Base-by-base conservation (phyloP, 345 rosid genomes). In the Brassica carinata region DNA sequence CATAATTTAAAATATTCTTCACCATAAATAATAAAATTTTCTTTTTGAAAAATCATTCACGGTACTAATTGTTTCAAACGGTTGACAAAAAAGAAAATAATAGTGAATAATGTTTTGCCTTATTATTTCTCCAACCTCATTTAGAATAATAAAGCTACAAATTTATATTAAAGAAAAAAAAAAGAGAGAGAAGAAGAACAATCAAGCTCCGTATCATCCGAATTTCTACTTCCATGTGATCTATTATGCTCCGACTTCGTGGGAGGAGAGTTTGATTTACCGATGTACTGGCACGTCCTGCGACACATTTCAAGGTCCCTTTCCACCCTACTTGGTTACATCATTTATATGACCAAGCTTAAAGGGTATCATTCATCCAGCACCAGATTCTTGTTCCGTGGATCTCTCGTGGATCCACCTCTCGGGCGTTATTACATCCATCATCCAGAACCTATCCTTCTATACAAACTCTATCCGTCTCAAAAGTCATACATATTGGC, bases 241-340 rank as follows among this genome's bases (percentile, higher is more conserved):
- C 79, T 73, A 33, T 82, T 75, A 31, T 43, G 79, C 40, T 73
- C 82, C 26, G 79, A 64, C 23, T 68, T 73, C 2, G 36, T 15
- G 0, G 79, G 85, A 64, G 80, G 72, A 57, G 77, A 74, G 79
- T 71, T 79, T 71, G 83, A 83, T 79, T 67, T 83, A 66, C 34
- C 73, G 53, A 83, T 83, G 82, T 71, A 79, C 73, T 79, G 79
- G 75, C 85, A 83, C 40, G 85, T 83, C 80, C 85, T 83, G 83
- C 26, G 73, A 77, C 65, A 72, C 31, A 72, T 66, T 66, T 69
- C 76, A 63, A 64, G 40, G 2, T 29, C 38, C 38, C 38, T 34
- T 34, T 34, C 38, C 38, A 38, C 43, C 43, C 43, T 38, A 38
- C 43, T 38, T 38, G 43, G 43, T 38, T 38, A 38, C 43, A 38